phyloP scores from a whole-genome alignment of 2,329 filamentous ascomycete genomes.

The Colletotrichum lentis region DNA sequence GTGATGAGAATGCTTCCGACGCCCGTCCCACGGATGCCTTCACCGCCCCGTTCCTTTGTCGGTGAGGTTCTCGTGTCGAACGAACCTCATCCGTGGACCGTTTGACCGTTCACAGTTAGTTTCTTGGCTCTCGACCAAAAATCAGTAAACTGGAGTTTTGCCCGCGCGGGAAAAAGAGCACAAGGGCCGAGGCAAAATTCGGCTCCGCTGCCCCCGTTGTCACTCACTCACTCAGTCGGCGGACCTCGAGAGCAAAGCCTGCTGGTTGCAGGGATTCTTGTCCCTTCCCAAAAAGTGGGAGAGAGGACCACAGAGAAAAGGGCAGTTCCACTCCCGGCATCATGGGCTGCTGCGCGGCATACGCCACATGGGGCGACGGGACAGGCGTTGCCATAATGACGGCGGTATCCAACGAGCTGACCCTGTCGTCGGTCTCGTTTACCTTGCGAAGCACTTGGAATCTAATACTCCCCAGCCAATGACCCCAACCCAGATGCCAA shows the following conservation, averaged over 20 bases:
- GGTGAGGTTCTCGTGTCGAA: neutral
- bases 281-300: neutral
- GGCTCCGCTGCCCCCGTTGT: neutral
- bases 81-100: too few relatives aligned
- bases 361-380: too few relatives aligned
- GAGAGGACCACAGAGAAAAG: neutral
- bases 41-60: neutral
- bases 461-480: conserved; percentile 19
- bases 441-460: neutral
- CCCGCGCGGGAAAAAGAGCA: too few relatives aligned
- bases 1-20: neutral
- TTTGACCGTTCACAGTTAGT: too few relatives aligned
- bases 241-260: neutral
- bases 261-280: neutral
- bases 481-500: conserved; percentile 49
- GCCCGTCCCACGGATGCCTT: neutral
- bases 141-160: too few relatives aligned
- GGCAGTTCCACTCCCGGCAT: neutral
- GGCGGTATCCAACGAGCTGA: neutral
- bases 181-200: neutral
- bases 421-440: neutral
- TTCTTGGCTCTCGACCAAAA: too few relatives aligned
- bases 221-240: too few relatives aligned
- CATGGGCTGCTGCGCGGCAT: neutral
- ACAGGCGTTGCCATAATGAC: neutral